A percentile compares a stretch with the other conserved stretches of the same genome.
Evolutionary conservation across 768 basidiomycete genomes (phyloP).

Genomic region (Lyophyllum atratum): DNA sequence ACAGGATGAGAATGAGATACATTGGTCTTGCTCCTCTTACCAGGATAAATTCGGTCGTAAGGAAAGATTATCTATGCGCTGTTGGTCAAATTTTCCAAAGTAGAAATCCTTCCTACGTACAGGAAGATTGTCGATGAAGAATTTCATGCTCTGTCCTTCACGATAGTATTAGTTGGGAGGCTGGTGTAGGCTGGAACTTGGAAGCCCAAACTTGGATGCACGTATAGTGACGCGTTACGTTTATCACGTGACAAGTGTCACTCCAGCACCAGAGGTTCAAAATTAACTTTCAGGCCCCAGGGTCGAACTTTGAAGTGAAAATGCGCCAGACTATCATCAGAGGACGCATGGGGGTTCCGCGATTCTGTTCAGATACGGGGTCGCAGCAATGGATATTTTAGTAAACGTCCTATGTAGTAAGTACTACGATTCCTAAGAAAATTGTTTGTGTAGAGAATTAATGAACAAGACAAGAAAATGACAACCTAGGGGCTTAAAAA

Average conservation of each 20-base stretch:
- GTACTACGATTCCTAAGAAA: background rate
- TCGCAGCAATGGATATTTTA: too few relatives aligned
- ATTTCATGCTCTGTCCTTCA: conserved; percentile 57
- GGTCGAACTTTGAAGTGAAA: too few relatives aligned
- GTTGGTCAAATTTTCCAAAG: conserved; percentile 3
- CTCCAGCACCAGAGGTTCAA: too few relatives aligned
- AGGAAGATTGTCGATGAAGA: conserved; percentile 79
- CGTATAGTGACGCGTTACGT: background rate
- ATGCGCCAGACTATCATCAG: too few relatives aligned
- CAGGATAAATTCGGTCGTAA: conserved; percentile 95
- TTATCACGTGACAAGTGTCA: background rate
- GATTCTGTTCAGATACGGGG: too few relatives aligned
- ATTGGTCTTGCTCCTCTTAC: conserved; percentile 39
- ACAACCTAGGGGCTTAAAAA: background rate
- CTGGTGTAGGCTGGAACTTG: background rate
- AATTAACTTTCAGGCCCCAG: too few relatives aligned
- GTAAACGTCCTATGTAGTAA: too few relatives aligned
- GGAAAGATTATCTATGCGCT: conserved; percentile 77
- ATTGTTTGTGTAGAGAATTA: background rate
- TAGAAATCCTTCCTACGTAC: conserved; percentile 43
- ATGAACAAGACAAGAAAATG: background rate
- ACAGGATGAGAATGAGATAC: conserved; percentile 8
- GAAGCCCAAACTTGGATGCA: background rate
- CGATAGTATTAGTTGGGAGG: background rate
- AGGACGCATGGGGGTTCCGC: too few relatives aligned